Evolutionary conservation across 2,329 filamentous ascomycete species (phyloP).

Genomic region (Amesomyces nigricolor): DNA sequence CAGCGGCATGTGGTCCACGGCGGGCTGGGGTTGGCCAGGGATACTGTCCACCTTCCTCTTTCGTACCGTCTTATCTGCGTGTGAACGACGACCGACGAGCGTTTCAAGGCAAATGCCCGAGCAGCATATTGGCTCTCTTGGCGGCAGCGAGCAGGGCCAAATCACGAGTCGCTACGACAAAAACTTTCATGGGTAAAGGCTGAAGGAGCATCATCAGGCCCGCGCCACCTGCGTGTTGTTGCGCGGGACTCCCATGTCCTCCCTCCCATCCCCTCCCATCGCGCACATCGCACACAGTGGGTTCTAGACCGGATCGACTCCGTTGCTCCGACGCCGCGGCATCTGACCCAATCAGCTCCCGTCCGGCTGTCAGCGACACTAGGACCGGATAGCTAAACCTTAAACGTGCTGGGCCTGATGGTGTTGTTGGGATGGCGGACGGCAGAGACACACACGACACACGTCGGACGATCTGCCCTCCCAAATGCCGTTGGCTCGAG

Average conservation of each 20-base stretch:
- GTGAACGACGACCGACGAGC: background rate
- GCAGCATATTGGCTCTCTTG: background rate
- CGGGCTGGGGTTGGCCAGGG: background rate
- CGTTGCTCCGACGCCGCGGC: background rate
- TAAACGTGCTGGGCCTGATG: too few relatives aligned
- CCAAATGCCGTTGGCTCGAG: too few relatives aligned
- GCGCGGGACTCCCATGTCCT: too few relatives aligned
- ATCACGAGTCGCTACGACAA: background rate
- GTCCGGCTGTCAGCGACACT: background rate
- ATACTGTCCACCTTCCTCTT: background rate
- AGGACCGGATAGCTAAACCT: background rate
- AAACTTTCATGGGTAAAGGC: background rate
- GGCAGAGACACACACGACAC: too few relatives aligned
- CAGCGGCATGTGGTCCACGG: too few relatives aligned
- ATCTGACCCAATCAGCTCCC: background rate
- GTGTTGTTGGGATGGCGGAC: background rate
- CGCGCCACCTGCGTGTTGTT: background rate
- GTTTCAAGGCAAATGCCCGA: slow-evolving; percentile 2
- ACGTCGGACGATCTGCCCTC: too few relatives aligned
- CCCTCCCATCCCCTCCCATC: background rate
- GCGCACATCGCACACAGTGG: background rate
- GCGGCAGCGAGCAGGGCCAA: background rate
- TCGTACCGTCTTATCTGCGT: background rate
- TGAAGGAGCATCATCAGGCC: background rate
- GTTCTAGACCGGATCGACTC: background rate